Evolutionary conservation across 1,139 yeast genomes (phyloP).

Genomic region (Zygosaccharomyces sapae): DNA sequence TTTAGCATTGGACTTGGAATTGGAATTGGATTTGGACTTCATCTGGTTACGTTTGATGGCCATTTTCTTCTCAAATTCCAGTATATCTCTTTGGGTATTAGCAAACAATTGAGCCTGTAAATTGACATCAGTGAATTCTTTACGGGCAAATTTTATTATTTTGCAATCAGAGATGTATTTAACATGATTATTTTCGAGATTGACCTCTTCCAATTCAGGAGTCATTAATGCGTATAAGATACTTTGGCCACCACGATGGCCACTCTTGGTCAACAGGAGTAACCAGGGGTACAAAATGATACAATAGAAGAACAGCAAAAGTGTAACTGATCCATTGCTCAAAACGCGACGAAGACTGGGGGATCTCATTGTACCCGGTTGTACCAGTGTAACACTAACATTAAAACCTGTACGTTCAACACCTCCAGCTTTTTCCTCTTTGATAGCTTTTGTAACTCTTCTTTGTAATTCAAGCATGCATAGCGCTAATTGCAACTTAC

Average conservation of each 20-base stretch:
- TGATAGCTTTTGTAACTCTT: conserved; percentile 42
- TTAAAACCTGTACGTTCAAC: conserved; percentile 67
- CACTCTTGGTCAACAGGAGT: conserved; percentile 74
- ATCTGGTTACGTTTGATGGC: conserved; percentile 59
- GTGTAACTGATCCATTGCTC: conserved; percentile 71
- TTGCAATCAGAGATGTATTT: conserved; percentile 69
- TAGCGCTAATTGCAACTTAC: conserved; percentile 71
- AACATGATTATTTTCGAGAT: conserved; percentile 51
- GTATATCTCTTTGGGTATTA: conserved; percentile 55
- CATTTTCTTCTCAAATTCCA: conserved; percentile 59
- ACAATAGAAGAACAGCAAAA: conserved; percentile 56
- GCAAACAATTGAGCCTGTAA: conserved; percentile 60
- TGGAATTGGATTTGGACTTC: conserved; percentile 25
- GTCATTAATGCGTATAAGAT: conserved; percentile 64
- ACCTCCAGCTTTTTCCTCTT: conserved; percentile 38
- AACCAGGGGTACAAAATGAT: conserved; percentile 71
- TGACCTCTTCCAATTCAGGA: conserved; percentile 53
- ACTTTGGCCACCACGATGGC: conserved; percentile 76
- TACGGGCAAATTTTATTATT: conserved; percentile 53
- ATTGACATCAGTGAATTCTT: conserved; percentile 58
- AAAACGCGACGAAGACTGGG: conserved; percentile 76
- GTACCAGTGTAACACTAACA: conserved; percentile 69
- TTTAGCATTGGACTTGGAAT: conserved; percentile 1
- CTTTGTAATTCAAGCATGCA: conserved; percentile 75
- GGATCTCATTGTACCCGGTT: conserved; percentile 90